Conservation (phyloP, 768 basidiomycete species). For the Hemileccinum impolitum region DNA sequence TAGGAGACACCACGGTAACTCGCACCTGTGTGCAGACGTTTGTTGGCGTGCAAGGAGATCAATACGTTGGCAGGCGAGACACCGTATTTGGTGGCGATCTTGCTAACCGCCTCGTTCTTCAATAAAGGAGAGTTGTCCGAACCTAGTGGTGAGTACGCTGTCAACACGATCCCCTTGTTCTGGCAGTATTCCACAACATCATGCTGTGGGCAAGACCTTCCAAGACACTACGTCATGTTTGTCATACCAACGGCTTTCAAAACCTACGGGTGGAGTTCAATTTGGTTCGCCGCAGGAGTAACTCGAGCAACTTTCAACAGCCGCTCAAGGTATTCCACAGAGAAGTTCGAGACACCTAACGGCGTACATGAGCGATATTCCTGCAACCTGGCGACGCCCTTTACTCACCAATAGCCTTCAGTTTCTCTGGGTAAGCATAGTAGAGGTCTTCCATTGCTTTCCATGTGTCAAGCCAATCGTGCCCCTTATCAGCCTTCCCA, state of each 20-base stretch:
- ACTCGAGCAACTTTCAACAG: constrained; percentile 53
- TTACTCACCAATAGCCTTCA: constrained; percentile 67
- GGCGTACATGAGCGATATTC: background rate
- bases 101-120: constrained; percentile 52
- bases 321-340: constrained; percentile 57
- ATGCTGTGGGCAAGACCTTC: constrained; percentile 59
- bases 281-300: constrained; percentile 76
- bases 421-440: constrained; percentile 63
- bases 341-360: constrained; percentile 68
- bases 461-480: constrained; percentile 78
- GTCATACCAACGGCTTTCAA: background rate
- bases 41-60: constrained; percentile 71
- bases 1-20: background rate
- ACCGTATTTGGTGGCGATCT: constrained; percentile 59
- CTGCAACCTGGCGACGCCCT: background rate
- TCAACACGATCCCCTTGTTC: constrained; percentile 62
- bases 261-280: constrained; percentile 69
- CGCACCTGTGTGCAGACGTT: constrained; percentile 50
- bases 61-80: constrained; percentile 65
- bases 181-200: constrained; percentile 62
- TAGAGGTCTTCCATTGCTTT: constrained; percentile 68
- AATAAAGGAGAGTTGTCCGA: constrained; percentile 68
- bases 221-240: constrained; percentile 6
- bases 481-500: constrained; percentile 47
- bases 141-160: constrained; percentile 80